Evolutionary conservation across 139 green algal genomes (phyloP).

Genomic region (Trebouxia sp.): DNA sequence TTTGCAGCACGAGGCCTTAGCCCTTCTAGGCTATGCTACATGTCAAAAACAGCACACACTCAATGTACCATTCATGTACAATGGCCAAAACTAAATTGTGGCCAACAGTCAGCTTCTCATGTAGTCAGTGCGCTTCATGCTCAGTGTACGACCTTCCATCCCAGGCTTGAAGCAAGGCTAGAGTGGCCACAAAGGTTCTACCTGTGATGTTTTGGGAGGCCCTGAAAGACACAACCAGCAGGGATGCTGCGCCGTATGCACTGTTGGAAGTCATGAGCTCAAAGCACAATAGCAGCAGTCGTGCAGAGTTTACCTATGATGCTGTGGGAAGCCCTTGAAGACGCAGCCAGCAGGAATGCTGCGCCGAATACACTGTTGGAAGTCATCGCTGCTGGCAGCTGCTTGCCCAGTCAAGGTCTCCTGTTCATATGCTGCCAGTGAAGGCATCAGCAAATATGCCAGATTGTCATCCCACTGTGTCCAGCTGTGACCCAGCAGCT

Average conservation of each 20-base stretch:
- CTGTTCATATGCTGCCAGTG: slow-evolving; percentile 58
- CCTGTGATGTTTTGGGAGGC: slow-evolving; percentile 52
- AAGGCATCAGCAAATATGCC: slow-evolving; percentile 55
- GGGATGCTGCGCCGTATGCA: slow-evolving; percentile 58
- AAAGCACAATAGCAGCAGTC: too few relatives aligned
- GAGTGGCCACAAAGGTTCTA: too few relatives aligned
- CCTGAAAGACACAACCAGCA: slow-evolving; percentile 59
- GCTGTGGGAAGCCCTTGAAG: slow-evolving; percentile 62
- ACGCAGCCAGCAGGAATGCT: slow-evolving; percentile 54
- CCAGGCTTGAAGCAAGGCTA: too few relatives aligned
- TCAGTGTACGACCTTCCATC: too few relatives aligned
- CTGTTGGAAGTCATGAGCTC: slow-evolving; percentile 64
- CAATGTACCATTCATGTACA: too few relatives aligned
- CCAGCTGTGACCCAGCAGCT: neutral
- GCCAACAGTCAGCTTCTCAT: too few relatives aligned
- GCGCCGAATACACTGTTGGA: slow-evolving; percentile 58
- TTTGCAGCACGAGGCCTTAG: too few relatives aligned
- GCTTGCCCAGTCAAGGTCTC: slow-evolving; percentile 49
- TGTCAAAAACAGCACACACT: too few relatives aligned
- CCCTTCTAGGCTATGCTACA: too few relatives aligned
- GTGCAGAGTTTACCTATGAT: slow-evolving; percentile 42
- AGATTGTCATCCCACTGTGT: slow-evolving; percentile 50
- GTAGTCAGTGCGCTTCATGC: too few relatives aligned
- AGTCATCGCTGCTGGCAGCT: slow-evolving; percentile 58
- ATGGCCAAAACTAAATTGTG: too few relatives aligned